Conservation (phyloP, 352 stramenopile species). For the Phytophthora citricola region DNA sequence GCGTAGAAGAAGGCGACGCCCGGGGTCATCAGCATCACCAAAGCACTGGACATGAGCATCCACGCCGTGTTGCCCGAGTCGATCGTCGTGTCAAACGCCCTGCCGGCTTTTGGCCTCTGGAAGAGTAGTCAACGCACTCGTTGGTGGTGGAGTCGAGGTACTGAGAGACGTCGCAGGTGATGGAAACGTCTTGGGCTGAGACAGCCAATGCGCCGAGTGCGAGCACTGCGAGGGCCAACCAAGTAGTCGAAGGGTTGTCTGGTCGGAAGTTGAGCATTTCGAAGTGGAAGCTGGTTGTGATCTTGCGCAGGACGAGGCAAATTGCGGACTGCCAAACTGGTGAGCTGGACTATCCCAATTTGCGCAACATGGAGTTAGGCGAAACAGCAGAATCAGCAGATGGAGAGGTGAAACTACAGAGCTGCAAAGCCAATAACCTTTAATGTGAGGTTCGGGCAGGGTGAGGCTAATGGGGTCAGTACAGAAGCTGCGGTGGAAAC, state of each 20-base stretch:
- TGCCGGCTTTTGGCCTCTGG: slow-evolving; percentile 35
- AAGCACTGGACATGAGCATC: slow-evolving; percentile 62
- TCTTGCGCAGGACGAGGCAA: slow-evolving; percentile 7
- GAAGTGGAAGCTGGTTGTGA: neutral
- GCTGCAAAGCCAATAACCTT: no score
- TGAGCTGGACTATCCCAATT: slow-evolving; percentile 9
- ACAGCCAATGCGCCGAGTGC: slow-evolving; percentile 33
- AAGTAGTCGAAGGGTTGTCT: slow-evolving; percentile 1
- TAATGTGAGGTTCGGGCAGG: neutral
- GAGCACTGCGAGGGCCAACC: slow-evolving; percentile 5
- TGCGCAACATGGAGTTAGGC: neutral
- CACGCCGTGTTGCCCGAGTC: slow-evolving; percentile 73
- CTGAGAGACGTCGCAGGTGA: slow-evolving; percentile 40
- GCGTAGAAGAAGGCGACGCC: slow-evolving; percentile 85
- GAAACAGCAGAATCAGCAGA: neutral
- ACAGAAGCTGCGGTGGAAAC: no score
- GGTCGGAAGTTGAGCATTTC: slow-evolving; percentile 14
- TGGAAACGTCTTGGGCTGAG: slow-evolving; percentile 30
- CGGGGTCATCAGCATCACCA: slow-evolving; percentile 82
- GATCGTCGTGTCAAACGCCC: slow-evolving; percentile 39
- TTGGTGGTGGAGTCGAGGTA: slow-evolving; percentile 49
- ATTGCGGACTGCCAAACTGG: slow-evolving; percentile 12
- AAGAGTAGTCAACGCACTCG: slow-evolving; percentile 47
- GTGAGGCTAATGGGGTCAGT: slow-evolving; percentile 36
- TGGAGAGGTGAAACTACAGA: neutral